Evolutionary conservation across 352 stramenopile genomes (phyloP).

Genomic region (Peronosclerospora sorghi): DNA sequence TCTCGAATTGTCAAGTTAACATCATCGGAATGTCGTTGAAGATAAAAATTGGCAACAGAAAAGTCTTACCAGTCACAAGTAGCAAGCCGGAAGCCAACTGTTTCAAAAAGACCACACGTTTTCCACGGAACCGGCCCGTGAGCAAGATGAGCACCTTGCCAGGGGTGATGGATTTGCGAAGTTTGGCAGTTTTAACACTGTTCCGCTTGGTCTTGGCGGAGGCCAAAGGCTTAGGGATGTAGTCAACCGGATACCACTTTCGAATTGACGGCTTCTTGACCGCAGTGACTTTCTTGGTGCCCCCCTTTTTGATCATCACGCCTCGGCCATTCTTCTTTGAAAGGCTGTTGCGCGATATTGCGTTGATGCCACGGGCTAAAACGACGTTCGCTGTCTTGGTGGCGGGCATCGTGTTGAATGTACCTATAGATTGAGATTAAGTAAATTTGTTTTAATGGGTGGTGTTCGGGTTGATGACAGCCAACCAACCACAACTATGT

Average conservation of each 20-base stretch:
- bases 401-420: constrained; percentile 40
- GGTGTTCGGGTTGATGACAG: too few species aligned
- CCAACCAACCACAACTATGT: too few species aligned
- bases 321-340: constrained; percentile 42
- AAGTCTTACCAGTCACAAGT: constrained; percentile 89
- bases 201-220: constrained; percentile 63
- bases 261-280: constrained; percentile 20
- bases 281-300: constrained; percentile 13
- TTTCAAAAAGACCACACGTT: constrained; percentile 98
- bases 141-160: constrained; percentile 97
- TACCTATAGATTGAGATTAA: constrained; percentile 17
- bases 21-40: constrained; percentile 40
- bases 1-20: constrained; percentile 59
- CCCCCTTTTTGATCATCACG: constrained; percentile 6
- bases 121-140: constrained; percentile 93
- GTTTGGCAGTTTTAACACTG: constrained; percentile 86
- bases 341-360: constrained; percentile 57
- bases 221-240: constrained; percentile 44
- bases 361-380: constrained; percentile 69
- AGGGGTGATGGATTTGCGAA: constrained; percentile 92
- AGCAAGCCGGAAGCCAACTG: constrained; percentile 93
- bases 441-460: too few species aligned
- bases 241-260: constrained; percentile 69
- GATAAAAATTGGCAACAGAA: not conserved
- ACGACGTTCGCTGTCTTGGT: constrained; percentile 53